Evolutionary conservation across 2,329 filamentous ascomycete genomes (phyloP).

Genomic region (Pseudogymnoascus sp.): DNA sequence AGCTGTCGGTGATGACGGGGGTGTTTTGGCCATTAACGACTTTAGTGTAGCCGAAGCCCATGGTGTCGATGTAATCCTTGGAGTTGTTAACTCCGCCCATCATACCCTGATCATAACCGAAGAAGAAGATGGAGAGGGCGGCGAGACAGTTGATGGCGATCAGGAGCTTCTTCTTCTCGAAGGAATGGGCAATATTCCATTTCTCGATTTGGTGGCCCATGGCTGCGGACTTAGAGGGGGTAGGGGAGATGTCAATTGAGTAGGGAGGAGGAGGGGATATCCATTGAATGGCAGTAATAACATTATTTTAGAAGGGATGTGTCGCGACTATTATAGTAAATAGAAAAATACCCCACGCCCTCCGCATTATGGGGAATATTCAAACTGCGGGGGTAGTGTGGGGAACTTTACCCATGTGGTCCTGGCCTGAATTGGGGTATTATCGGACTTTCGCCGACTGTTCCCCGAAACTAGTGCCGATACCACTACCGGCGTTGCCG

Average conservation of each 20-base stretch:
- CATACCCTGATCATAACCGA: conserved; percentile 39
- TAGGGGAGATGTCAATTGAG: background rate
- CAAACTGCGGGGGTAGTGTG: background rate
- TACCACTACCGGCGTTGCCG: background rate
- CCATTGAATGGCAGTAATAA: background rate
- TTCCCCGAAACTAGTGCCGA: background rate
- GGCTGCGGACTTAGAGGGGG: background rate
- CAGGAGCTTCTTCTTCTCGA: conserved; percentile 49
- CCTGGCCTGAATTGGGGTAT: background rate
- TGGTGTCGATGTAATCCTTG: conserved; percentile 55
- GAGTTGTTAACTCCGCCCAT: conserved; percentile 62
- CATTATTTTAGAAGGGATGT: background rate
- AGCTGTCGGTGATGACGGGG: conserved; percentile 50
- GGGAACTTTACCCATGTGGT: background rate
- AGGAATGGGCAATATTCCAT: conserved; percentile 43
- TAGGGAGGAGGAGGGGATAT: background rate
- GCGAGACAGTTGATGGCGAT: conserved; percentile 57
- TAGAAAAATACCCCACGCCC: background rate
- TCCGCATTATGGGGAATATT: background rate
- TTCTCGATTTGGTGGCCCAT: conserved; percentile 19
- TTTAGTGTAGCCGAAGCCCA: conserved; percentile 52
- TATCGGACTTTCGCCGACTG: background rate
- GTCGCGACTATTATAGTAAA: background rate
- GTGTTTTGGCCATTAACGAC: conserved; percentile 41
- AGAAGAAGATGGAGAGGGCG: conserved; percentile 61